Percentiles rank a stretch among this genome's conserved stretches.
Conservation (phyloP, 495 filamentous ascomycete genomes). For the Neurospora africana region DNA sequence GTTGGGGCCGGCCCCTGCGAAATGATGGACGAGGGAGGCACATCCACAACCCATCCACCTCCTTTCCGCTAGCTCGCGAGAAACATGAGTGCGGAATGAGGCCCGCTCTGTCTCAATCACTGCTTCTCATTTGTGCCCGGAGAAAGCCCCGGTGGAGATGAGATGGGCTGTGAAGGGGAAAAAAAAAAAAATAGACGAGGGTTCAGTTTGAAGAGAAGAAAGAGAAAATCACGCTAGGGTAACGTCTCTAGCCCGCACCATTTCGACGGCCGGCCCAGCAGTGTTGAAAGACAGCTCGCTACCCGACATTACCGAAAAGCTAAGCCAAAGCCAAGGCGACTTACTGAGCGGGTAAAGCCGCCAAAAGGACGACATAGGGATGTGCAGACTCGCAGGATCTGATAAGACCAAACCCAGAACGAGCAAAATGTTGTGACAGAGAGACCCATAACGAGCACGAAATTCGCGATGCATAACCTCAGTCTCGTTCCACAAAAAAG, state of each 20-base stretch:
- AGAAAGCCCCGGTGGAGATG: not conserved
- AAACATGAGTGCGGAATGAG: not conserved
- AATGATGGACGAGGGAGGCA: not conserved
- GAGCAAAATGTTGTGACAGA: not conserved
- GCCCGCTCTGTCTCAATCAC: not conserved
- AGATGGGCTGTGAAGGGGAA: not conserved
- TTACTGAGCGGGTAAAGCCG: not conserved
- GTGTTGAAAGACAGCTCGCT: not conserved
- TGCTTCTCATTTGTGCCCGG: not conserved
- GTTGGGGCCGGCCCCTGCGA: not conserved
- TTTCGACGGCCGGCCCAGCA: not conserved
- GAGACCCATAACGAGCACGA: not conserved
- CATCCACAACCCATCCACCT: not conserved
- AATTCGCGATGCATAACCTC: not conserved
- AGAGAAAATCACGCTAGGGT: not conserved
- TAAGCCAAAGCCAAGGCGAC: not conserved
- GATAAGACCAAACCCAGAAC: not conserved
- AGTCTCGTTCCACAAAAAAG: not conserved
- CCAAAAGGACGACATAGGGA: not conserved
- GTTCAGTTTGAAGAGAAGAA: not conserved
- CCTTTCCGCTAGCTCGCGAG: not conserved
- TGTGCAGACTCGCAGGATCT: not conserved
- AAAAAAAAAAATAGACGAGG: not conserved
- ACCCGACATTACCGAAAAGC: not conserved
- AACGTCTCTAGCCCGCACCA: not conserved